A percentile compares a stretch with the other conserved stretches of the same genome.
phyloP scores from a whole-genome alignment of 1,284 basidiomycete genomes.

The Dichomitus squalens region DNA sequence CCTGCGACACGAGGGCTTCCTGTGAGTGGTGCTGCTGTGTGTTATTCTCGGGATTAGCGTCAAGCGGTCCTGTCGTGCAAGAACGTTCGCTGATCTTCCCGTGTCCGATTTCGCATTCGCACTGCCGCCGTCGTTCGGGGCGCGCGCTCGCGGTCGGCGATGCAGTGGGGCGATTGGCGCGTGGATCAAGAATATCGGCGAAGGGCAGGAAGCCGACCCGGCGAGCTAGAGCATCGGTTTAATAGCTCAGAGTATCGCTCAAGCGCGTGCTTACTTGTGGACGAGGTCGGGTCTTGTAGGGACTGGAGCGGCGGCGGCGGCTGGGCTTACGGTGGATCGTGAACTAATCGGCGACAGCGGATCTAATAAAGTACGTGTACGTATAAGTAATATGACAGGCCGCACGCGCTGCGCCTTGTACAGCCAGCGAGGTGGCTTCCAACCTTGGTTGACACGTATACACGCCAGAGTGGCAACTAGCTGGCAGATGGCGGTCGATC shows the following conservation, averaged over 20 bases:
- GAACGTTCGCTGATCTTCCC: slow-evolving; percentile 4
- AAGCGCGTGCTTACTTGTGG: background rate
- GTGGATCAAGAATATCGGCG: slow-evolving; percentile 90
- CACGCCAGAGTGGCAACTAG: background rate
- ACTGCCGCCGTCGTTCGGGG: background rate
- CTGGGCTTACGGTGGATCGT: background rate
- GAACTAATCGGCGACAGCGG: slow-evolving; percentile 12
- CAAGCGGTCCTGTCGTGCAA: background rate
- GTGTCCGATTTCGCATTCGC: background rate
- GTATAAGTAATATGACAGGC: slow-evolving; percentile 20
- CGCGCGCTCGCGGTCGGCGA: background rate
- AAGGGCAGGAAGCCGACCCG: slow-evolving; percentile 18
- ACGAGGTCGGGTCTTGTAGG: background rate
- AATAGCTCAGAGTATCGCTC: background rate
- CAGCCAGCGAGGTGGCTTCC: background rate
- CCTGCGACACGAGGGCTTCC: slow-evolving; percentile 96
- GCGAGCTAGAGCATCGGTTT: no score
- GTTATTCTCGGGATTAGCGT: slow-evolving; percentile 2
- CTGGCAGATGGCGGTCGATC: slow-evolving; percentile 2
- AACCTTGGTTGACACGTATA: background rate
- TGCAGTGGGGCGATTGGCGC: slow-evolving; percentile 87
- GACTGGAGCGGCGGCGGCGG: slow-evolving; percentile 9
- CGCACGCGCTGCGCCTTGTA: background rate
- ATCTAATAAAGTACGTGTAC: slow-evolving; percentile 23
- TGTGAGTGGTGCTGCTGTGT: slow-evolving; percentile 66